These are phyloP conservation scores for Curvularia sp. DNA, from an alignment of 2,329 filamentous ascomycete species.

Conservation along the genomic window DNA sequence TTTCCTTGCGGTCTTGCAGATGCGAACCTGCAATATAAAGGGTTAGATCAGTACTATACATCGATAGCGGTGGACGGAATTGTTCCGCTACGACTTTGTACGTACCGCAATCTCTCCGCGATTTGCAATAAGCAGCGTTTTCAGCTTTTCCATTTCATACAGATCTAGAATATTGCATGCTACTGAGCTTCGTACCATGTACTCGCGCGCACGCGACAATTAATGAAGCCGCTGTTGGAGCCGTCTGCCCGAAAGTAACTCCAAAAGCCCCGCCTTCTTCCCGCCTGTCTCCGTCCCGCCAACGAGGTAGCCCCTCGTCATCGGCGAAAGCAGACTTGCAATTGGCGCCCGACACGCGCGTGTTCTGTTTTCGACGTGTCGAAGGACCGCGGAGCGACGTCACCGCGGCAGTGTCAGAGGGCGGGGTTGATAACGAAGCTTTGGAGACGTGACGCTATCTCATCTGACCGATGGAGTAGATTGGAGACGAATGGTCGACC, in stretches of 20 bases:
- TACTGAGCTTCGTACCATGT: background rate
- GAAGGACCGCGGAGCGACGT: conserved; percentile 16
- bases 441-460: conserved; percentile 20
- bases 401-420: conserved; percentile 17
- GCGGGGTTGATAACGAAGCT: conserved; percentile 23
- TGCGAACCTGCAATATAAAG: conserved; percentile 49
- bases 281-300: conserved; percentile 11
- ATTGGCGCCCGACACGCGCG: conserved; percentile 16
- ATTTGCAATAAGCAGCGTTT: conserved; percentile 65
- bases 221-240: background rate
- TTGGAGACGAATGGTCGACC: background rate
- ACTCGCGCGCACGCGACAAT: background rate
- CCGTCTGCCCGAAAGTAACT: background rate
- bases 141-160: conserved; percentile 52
- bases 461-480: conserved; percentile 7
- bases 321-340: conserved; percentile 9
- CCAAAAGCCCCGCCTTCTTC: conserved; percentile 14
- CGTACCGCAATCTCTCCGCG: conserved; percentile 62
- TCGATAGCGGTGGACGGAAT: conserved; percentile 5
- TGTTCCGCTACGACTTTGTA: conserved; percentile 2
- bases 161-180: background rate
- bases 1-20: conserved; percentile 59
- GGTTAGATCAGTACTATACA: conserved; percentile 23
- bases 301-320: conserved; percentile 4
- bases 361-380: background rate